Evolutionary conservation across 1,284 basidiomycete genomes (phyloP), one percentile per base, ranked within the genome.

Genomic region (Mycena citricolor): DNA sequence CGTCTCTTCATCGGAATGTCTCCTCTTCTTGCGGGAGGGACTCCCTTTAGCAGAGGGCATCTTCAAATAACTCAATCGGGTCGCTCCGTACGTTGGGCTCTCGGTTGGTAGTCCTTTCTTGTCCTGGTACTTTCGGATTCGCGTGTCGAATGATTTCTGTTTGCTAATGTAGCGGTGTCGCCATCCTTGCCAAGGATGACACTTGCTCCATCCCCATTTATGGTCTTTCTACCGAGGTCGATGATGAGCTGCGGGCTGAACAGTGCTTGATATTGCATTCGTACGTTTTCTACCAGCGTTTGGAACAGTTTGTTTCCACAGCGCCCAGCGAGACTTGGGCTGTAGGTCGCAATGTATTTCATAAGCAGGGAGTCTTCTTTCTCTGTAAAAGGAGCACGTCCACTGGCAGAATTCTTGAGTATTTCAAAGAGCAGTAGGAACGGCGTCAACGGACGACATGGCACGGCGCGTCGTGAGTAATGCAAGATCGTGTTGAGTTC

Each of bases 171-270:
- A 82, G 23, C 68, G 72, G 32, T 79, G 67, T 8, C 77, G 67
- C 79, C 79, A 82, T 8, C 74, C 76, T 24, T 69, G 63, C 70
- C 68, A 73, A 2, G 77, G 54, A 51, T 81, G 80, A 2, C 61
- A 58, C 4, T 44, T 50, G 7, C 67, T 64, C 76, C 75, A 79
- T 1, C 46, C 51, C 67, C 69, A 77, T 37, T 60, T 65, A 1
- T 54, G 49, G 11, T 61, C 56, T 10, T 35, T 54, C 64, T 69
- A 30, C 30, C 44, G 4, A 55, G 44, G 44, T 23, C 22, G 12
- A 32, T 11, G n/a, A n/a, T n/a, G n/a, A 55, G 14, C 19, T 21
- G 42, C 28, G 32, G 24, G 25, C 4, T 21, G 23, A n/a, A 34
- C 10, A 13, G 16, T 19, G 34, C 40, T 8, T 16, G 6, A 5